phyloP scores from a whole-genome alignment of 2,329 filamentous ascomycete genomes.

The Penicillium capsulatum region DNA sequence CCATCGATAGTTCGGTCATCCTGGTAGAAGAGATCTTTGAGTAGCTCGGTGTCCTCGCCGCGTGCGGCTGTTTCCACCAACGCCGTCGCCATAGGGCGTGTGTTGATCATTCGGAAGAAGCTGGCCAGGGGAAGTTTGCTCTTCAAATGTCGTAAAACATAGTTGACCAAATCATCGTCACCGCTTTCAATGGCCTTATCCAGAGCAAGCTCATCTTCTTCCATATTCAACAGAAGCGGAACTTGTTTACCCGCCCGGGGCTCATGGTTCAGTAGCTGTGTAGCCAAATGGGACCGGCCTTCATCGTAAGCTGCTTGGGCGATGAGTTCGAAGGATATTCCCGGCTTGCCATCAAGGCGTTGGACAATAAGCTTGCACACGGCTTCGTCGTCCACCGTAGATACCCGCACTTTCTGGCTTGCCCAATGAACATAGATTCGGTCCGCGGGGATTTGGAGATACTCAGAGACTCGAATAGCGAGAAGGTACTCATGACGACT shows the following conservation, averaged over 20 bases:
- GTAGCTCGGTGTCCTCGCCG: constrained; percentile 71
- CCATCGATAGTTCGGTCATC: constrained; percentile 88
- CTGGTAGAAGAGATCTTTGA: constrained; percentile 97
- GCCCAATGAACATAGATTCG: constrained; percentile 97
- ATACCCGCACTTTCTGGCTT: constrained; percentile 82
- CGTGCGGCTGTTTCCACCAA: constrained; percentile 81
- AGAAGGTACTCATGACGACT: constrained; percentile 88
- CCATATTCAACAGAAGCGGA: constrained; percentile 86
- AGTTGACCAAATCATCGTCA: constrained; percentile 88
- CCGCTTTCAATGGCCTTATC: constrained; percentile 96
- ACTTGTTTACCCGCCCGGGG: constrained; percentile 94
- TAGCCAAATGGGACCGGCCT: constrained; percentile 81
- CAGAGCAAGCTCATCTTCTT: constrained; percentile 88
- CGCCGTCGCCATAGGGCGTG: constrained; percentile 76
- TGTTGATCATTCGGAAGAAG: constrained; percentile 90
- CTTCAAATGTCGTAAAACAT: constrained; percentile 80
- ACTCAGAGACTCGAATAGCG: constrained; percentile 81
- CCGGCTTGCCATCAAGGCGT: constrained; percentile 78
- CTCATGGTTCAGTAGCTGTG: constrained; percentile 86
- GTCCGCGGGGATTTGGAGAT: constrained; percentile 79
- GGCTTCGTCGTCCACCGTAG: constrained; percentile 78
- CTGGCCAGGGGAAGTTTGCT: constrained; percentile 83
- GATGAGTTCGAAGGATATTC: constrained; percentile 93
- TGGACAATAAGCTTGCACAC: constrained; percentile 84
- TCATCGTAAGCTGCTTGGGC: constrained; percentile 92